Evolutionary conservation across 495 filamentous ascomycete species (phyloP).

Genomic region (Penicillium antarcticum): DNA sequence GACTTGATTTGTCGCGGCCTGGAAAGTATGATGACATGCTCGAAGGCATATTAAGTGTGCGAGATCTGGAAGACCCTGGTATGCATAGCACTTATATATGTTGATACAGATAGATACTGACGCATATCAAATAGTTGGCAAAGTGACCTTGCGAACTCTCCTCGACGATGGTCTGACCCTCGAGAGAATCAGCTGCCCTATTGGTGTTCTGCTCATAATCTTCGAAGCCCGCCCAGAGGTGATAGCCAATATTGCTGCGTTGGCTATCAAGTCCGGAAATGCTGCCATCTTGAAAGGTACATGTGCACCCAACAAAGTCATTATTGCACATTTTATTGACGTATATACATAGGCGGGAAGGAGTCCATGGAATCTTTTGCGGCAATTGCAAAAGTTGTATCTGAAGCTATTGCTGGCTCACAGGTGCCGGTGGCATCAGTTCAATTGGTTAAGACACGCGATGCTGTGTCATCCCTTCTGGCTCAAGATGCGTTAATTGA

Average conservation of each 20-base stretch:
- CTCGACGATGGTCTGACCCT: constrained; percentile 87
- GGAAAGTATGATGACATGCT: constrained; percentile 99
- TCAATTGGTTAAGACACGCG: constrained; percentile 88
- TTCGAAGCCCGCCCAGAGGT: constrained; percentile 98
- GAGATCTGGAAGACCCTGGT: constrained; percentile 85
- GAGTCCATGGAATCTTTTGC: constrained; percentile 92
- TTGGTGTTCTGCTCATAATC: constrained; percentile 93
- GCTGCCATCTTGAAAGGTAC: constrained; percentile 92
- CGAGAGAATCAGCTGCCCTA: constrained; percentile 85
- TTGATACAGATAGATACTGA: neutral
- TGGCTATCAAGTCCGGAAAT: constrained; percentile 97
- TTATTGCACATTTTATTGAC: neutral
- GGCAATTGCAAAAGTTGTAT: constrained; percentile 83
- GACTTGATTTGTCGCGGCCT: constrained; percentile 76
- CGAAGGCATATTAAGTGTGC: constrained; percentile 87
- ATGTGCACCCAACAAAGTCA: neutral
- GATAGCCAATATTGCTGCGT: constrained; percentile 96
- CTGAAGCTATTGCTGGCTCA: constrained; percentile 70
- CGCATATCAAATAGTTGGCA: constrained; percentile 63
- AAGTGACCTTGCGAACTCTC: constrained; percentile 74
- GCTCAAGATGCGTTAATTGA: constrained; percentile 83
- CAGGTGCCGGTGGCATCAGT: constrained; percentile 80
- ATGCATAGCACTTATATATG: neutral
- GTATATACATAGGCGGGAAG: constrained; percentile 64
- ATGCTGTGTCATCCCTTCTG: constrained; percentile 81